Evolutionary conservation across 208 protist genomes (phyloP).

Genomic region (Wallacemonas sp.): DNA sequence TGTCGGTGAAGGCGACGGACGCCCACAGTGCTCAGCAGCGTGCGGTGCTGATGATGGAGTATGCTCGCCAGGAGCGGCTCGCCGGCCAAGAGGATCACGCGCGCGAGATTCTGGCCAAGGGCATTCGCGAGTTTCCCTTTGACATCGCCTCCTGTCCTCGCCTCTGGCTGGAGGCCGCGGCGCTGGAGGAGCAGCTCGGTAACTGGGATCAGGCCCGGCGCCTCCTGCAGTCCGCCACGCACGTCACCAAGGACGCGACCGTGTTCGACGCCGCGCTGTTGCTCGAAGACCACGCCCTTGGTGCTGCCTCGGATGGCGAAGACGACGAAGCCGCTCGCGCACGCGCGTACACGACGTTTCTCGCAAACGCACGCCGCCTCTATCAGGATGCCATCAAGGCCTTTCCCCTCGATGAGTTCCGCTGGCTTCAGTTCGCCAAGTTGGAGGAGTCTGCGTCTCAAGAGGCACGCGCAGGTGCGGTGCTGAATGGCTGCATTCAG

Average conservation of each 20-base stretch:
- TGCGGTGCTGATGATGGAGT: conserved; percentile 74
- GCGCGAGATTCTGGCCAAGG: conserved; percentile 43
- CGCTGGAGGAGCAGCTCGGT: conserved; percentile 65
- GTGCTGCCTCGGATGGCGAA: background rate
- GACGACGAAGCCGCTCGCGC: conserved; percentile 1
- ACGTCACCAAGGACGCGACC: conserved; percentile 44
- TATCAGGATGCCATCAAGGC: conserved; percentile 69
- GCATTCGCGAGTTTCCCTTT: conserved; percentile 79
- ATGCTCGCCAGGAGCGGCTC: conserved; percentile 42
- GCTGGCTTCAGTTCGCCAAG: conserved; percentile 75
- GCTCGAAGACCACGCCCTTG: background rate
- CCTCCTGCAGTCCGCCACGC: conserved; percentile 56
- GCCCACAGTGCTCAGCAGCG: conserved; percentile 55
- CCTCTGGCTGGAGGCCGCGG: conserved; percentile 80
- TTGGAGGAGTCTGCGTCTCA: conserved; percentile 72
- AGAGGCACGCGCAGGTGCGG: conserved; percentile 48
- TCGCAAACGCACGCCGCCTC: conserved; percentile 28
- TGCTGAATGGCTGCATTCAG: conserved; percentile 51
- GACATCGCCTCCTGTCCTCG: conserved; percentile 52
- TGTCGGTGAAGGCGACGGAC: conserved; percentile 27
- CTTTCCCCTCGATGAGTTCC: conserved; percentile 52
- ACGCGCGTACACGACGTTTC: no score
- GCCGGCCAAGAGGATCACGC: conserved; percentile 39
- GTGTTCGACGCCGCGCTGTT: conserved; percentile 26
- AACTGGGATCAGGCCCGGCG: conserved; percentile 48